Conservation (phyloP, 1,139 yeast genomes). For the Wickerhamiella infanticola region DNA sequence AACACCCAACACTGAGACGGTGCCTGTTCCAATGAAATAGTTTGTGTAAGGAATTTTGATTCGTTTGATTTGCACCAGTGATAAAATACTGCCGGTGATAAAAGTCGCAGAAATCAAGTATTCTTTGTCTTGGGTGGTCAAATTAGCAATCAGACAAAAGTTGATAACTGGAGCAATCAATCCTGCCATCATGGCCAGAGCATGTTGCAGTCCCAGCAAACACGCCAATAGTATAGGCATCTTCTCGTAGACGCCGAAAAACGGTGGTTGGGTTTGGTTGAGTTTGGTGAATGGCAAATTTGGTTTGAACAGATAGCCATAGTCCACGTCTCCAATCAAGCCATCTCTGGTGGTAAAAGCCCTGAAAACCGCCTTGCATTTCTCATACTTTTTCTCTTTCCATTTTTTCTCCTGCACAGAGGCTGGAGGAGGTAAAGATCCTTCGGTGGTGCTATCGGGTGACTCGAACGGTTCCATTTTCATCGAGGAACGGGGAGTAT, state of each 20-base stretch:
- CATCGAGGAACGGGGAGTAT: not conserved
- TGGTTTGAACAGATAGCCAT: constrained; percentile 61
- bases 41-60: constrained; percentile 55
- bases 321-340: constrained; percentile 68
- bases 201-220: constrained; percentile 67
- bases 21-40: constrained; percentile 69
- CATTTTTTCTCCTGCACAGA: not conserved
- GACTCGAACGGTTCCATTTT: not conserved
- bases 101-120: constrained; percentile 64
- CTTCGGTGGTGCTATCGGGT: not conserved
- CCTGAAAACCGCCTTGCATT: not conserved
- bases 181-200: constrained; percentile 81
- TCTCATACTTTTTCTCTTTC: not conserved
- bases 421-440: not conserved
- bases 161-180: constrained; percentile 67
- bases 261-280: constrained; percentile 41
- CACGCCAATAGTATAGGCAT: constrained; percentile 65
- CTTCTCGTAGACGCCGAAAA: constrained; percentile 61
- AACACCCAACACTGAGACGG: constrained; percentile 74
- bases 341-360: constrained; percentile 45
- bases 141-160: constrained; percentile 44
- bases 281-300: constrained; percentile 48
- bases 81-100: constrained; percentile 56
- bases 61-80: constrained; percentile 62
- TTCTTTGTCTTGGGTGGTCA: constrained; percentile 34